These are phyloP conservation scores for Naganishia onofrii DNA, from an alignment of 768 basidiomycete species.

Conservation along the genomic window DNA sequence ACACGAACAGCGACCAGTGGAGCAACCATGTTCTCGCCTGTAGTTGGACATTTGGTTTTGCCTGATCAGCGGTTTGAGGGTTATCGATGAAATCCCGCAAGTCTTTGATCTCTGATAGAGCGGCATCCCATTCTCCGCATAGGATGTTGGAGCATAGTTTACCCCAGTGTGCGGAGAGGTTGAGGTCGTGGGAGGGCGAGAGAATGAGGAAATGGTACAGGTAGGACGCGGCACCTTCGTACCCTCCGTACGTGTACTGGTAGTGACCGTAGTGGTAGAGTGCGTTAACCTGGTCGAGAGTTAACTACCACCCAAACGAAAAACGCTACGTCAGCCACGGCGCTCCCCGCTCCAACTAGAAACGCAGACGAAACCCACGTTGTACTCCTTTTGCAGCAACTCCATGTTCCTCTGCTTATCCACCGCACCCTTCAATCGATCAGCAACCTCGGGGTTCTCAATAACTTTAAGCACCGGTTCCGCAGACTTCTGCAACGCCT, in stretches of 20 bases:
- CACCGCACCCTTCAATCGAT: slow-evolving; percentile 71
- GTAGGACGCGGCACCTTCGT: slow-evolving; percentile 93
- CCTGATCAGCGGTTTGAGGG: slow-evolving; percentile 45
- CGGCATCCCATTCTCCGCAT: slow-evolving; percentile 90
- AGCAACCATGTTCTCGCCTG: slow-evolving; percentile 94
- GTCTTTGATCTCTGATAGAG: slow-evolving; percentile 89
- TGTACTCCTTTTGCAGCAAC: slow-evolving; percentile 88
- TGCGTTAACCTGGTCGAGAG: slow-evolving; percentile 88
- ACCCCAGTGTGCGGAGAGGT: slow-evolving; percentile 96
- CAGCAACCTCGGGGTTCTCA: slow-evolving; percentile 92
- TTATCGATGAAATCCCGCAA: slow-evolving; percentile 85
- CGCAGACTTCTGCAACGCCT: slow-evolving; percentile 81
- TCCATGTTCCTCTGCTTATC: slow-evolving; percentile 96
- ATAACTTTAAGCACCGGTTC: slow-evolving; percentile 92
- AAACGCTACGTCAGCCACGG: background rate
- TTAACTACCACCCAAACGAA: slow-evolving; percentile 66
- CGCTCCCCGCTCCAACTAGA: background rate
- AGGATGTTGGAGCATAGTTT: slow-evolving; percentile 96
- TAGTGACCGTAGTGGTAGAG: slow-evolving; percentile 98
- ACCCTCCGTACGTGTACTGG: slow-evolving; percentile 97
- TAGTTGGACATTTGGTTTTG: slow-evolving; percentile 66
- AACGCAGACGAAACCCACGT: slow-evolving; percentile 57
- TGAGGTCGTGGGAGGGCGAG: slow-evolving; percentile 87
- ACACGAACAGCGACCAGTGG: slow-evolving; percentile 97
- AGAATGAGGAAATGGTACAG: slow-evolving; percentile 98